phyloP scores from a whole-genome alignment of 2,329 filamentous ascomycete species.

The Tolypocladium ovalisporum region DNA sequence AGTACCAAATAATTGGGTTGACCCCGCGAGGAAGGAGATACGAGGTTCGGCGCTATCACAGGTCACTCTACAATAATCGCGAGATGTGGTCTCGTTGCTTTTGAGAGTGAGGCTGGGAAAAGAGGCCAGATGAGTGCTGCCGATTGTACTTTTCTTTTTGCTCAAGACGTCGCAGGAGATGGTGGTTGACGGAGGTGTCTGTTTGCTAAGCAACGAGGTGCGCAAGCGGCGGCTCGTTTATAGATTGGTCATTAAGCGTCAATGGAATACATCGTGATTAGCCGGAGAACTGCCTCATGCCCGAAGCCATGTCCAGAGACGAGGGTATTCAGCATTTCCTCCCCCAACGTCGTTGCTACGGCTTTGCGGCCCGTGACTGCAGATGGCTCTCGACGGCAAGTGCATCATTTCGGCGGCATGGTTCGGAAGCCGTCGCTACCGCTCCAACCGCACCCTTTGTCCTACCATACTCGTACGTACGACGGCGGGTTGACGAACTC shows the following conservation, averaged over 20 bases:
- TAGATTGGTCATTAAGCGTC: not conserved
- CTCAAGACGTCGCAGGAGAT: not conserved
- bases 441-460: not conserved
- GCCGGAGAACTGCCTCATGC: no score
- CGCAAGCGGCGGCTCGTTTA: not conserved
- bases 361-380: not conserved
- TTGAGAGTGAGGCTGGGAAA: not conserved
- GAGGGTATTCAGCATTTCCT: not conserved
- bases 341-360: not conserved
- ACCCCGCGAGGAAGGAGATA: not conserved
- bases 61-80: no score
- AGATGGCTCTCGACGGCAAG: not conserved
- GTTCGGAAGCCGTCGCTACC: not conserved
- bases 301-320: no score
- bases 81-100: not conserved
- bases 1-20: not conserved
- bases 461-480: not conserved
- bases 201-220: not conserved
- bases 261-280: no score
- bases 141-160: not conserved
- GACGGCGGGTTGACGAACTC: not conserved
- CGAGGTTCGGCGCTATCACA: not conserved
- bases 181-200: not conserved
- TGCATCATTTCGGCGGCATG: not conserved
- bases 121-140: not conserved